Base-by-base conservation (phyloP, 2,329 filamentous ascomycete species). In the Pezicula neosporulosa region DNA sequence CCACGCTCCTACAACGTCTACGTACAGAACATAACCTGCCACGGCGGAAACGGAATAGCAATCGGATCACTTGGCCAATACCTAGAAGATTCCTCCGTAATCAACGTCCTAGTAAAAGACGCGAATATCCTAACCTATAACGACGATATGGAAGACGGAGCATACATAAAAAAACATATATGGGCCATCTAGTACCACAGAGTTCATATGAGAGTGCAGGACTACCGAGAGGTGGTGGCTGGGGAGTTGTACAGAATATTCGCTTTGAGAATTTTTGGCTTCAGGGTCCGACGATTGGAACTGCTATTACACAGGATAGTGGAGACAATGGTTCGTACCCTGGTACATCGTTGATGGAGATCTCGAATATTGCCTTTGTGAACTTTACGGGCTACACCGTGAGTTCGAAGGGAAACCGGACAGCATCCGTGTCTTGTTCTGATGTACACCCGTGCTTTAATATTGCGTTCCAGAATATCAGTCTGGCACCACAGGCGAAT, bases 101-200 rank as follows among this genome's bases (percentile, higher is more conserved):
- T 68, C 33, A 77, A 81, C 50, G 69, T 81, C 3, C 53, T 68
- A 0, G 64, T 82, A 10, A 72, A 73, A 50, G 67, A 78, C 30
- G 76, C 74, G 30, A 69, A 68, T 28, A 70, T 78, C 48, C 60
- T 73, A 24, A 70, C 67, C 13, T 66, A 73, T 58, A 77, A 77
- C 48, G 64, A 72, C 15, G 71, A 77, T 53, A 74, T 77, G 67
- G 66, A 74, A 49, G 73, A 75, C 53, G 64, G 66, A 13, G 77
- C 74, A 1, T 80, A 81, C 56, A 77, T 82, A 62, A 82, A 62
- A 82, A 82, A 59, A 81, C 78, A 1, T 82, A 76, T 75, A 69
- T 79, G 4, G 78, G 79, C 4, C 72, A 66, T 1, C 69, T 72
- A 2, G 70, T 75, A 0, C 68, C 69, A 0, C 74, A 80, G 55